phyloP scores from a whole-genome alignment of 2,329 filamentous ascomycete species.

The Beauveria sp. region DNA sequence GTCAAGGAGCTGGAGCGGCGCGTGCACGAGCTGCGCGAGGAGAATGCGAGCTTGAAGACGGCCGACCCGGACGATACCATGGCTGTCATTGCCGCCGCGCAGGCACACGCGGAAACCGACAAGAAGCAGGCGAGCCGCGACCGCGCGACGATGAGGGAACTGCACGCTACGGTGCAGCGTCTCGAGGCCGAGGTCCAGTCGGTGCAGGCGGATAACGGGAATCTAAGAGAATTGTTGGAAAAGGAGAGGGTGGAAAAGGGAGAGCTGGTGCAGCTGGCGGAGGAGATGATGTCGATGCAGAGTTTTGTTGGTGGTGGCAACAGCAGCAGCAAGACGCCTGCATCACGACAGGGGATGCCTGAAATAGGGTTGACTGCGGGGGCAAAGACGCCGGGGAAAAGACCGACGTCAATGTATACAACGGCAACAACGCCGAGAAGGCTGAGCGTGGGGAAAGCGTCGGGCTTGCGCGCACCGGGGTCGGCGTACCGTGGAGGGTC shows the following conservation, averaged over 20 bases:
- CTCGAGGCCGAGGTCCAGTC: constrained; percentile 65
- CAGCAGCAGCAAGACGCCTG: neutral
- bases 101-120: constrained; percentile 38
- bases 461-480: constrained; percentile 55
- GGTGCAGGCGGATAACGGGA: constrained; percentile 61
- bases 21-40: constrained; percentile 59
- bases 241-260: constrained; percentile 75
- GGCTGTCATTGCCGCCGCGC: constrained; percentile 19
- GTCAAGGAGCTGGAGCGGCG: constrained; percentile 68
- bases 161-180: constrained; percentile 67
- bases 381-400: constrained; percentile 16
- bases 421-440: constrained; percentile 26
- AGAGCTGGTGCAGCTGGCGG: constrained; percentile 71
- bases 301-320: constrained; percentile 25
- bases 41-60: constrained; percentile 67
- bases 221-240: constrained; percentile 59
- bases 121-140: constrained; percentile 54
- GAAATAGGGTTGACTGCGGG: constrained; percentile 14
- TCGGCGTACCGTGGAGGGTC: constrained; percentile 32
- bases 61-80: constrained; percentile 39
- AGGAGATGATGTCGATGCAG: constrained; percentile 69
- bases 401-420: constrained; percentile 4
- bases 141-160: constrained; percentile 58
- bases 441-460: constrained; percentile 47
- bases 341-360: constrained; percentile 12